phyloP scores from a whole-genome alignment of 2,329 filamentous ascomycete genomes.

The Colletotrichum sp. region DNA sequence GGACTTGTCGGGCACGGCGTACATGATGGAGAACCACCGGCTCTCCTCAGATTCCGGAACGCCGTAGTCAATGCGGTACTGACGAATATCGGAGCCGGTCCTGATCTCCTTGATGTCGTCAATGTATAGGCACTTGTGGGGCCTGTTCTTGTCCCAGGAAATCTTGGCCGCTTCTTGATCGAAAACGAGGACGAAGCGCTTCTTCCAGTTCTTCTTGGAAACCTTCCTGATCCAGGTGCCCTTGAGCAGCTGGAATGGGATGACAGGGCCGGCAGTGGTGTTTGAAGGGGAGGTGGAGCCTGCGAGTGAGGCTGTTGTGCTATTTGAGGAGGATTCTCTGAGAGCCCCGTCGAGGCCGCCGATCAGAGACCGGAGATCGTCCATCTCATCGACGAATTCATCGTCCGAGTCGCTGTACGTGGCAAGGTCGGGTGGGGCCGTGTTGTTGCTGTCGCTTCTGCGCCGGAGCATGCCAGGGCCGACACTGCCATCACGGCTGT shows the following conservation, averaged over 20 bases:
- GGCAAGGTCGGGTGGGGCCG: conserved; percentile 57
- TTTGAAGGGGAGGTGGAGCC: conserved; percentile 42
- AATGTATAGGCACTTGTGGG: conserved; percentile 87
- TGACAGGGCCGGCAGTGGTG: conserved; percentile 69
- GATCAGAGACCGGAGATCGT: conserved; percentile 48
- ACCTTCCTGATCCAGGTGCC: conserved; percentile 84
- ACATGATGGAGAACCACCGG: conserved; percentile 90
- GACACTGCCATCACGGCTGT: conserved; percentile 84
- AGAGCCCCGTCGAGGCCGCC: conserved; percentile 42
- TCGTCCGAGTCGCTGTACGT: conserved; percentile 61
- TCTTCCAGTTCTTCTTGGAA: conserved; percentile 79
- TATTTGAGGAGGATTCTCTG: conserved; percentile 54
- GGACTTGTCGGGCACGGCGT: conserved; percentile 77
- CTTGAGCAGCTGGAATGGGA: conserved; percentile 77
- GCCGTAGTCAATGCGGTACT: conserved; percentile 86
- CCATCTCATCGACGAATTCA: conserved; percentile 57
- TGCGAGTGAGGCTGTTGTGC: conserved; percentile 51
- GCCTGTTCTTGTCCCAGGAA: conserved; percentile 81
- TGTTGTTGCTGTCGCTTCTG: conserved; percentile 87
- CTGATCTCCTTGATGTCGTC: conserved; percentile 95
- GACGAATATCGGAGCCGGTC: conserved; percentile 80
- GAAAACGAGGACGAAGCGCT: conserved; percentile 74
- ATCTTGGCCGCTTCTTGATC: conserved; percentile 87
- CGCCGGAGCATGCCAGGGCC: conserved; percentile 88
- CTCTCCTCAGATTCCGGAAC: conserved; percentile 70